Evolutionary conservation across 331 rosid species (phyloP).

Genomic region (Arachis monticola): DNA sequence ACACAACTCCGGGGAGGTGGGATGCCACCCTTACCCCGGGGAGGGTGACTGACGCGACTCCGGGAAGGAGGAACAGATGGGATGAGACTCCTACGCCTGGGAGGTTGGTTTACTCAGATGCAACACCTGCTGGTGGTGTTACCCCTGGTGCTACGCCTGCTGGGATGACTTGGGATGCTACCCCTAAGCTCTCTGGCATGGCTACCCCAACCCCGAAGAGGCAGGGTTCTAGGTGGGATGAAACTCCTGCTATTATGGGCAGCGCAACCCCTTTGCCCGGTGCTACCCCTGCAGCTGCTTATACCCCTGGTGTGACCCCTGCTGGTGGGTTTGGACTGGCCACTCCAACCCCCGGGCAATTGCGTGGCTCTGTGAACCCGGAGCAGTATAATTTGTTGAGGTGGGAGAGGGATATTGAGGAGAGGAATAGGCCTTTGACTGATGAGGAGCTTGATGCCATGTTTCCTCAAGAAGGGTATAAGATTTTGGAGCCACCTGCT

Average conservation of each 20-base stretch:
- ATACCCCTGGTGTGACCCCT: slow-evolving; percentile 93
- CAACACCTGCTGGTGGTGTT: slow-evolving; percentile 84
- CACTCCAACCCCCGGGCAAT: slow-evolving; percentile 84
- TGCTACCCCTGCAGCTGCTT: slow-evolving; percentile 85
- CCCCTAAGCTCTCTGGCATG: slow-evolving; percentile 80
- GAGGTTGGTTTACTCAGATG: slow-evolving; percentile 81
- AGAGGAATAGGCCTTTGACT: slow-evolving; percentile 91
- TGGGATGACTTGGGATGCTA: slow-evolving; percentile 94
- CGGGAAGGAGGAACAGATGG: slow-evolving; percentile 94
- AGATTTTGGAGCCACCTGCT: slow-evolving; percentile 88
- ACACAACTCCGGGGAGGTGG: slow-evolving; percentile 80
- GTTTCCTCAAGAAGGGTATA: slow-evolving; percentile 96
- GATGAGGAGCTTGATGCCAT: slow-evolving; percentile 96
- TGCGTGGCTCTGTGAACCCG: slow-evolving; percentile 78
- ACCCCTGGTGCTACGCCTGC: slow-evolving; percentile 68
- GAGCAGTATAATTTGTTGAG: slow-evolving; percentile 93
- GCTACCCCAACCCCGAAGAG: slow-evolving; percentile 86
- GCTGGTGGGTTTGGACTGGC: slow-evolving; percentile 88
- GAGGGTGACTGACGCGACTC: slow-evolving; percentile 77
- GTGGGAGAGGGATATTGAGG: slow-evolving; percentile 99
- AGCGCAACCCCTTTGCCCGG: slow-evolving; percentile 86
- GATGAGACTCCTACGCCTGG: slow-evolving; percentile 95
- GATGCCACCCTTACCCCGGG: slow-evolving; percentile 88
- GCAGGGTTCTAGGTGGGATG: slow-evolving; percentile 96
- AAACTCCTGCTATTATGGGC: slow-evolving; percentile 90